Evolutionary conservation across 2,329 filamentous ascomycete species (phyloP), one percentile per base, ranked within the genome.

Genomic region (Rhynchosporium agropyri): DNA sequence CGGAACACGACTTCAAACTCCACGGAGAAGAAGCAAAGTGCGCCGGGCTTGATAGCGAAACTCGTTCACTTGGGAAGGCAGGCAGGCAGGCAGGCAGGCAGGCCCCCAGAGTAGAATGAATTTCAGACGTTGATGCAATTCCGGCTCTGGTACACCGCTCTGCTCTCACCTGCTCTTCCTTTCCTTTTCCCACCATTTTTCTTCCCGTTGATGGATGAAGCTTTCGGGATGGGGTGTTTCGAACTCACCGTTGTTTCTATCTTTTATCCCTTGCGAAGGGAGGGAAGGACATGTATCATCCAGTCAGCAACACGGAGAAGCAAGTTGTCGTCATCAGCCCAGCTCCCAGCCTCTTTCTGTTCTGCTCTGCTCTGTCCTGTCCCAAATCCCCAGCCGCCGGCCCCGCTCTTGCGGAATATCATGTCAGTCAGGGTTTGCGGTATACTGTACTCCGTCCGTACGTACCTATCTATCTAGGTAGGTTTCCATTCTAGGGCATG

Each of bases 101-200:
- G 26, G 31, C 12, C 38, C 38, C 31, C 33, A 36, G 33, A 36
- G 33, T 5, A 36, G 33, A 36, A 9, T 5, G 33, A 36, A 5
- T 6, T 5, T 6, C 33, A 36, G 48, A 26, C 40, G 40, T 38
- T 51, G 29, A 45, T 58, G 40, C 55, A 43, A 40, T 38, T 64
- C 58, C 50, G 40, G 55, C 13, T 36, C 43, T 13, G 28, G 56
- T 38, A 38, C 56, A 38, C 33, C 54, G 40, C 54, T 57, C 40
- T 33, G 29, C 33, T 45, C 40, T 58, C 26, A 63, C 57, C 57
- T 61, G 43, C 50, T 51, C 43, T 53, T 48, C 33, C 5, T 42
- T 9, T 40, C 15, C 3, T n/a, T 43, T 26, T 38, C 29, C n/a
- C 31, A 4, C 31, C 33, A 36, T 9, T 36, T 36, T 36, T 9